These are phyloP conservation scores for Blastobotrys elegans DNA, from an alignment of 1,139 yeast genomes.

Conservation along the genomic window DNA sequence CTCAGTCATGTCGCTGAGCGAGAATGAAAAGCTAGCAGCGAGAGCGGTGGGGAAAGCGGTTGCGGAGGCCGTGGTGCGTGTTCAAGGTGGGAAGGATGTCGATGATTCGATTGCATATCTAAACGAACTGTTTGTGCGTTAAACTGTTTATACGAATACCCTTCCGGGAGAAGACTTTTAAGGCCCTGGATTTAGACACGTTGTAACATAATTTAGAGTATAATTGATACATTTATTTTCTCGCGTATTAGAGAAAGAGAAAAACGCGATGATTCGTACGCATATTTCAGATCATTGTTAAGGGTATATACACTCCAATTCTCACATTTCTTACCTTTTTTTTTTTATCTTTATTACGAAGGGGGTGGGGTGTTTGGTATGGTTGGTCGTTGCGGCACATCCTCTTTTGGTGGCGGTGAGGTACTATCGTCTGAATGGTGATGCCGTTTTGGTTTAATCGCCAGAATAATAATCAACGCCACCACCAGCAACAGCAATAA, in stretches of 20 bases:
- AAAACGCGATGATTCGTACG: too few relatives aligned
- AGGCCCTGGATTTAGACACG: too few relatives aligned
- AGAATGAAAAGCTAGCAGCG: conserved; percentile 18
- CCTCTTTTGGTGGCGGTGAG: conserved; percentile 17
- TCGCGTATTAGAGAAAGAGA: too few relatives aligned
- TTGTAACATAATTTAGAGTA: too few relatives aligned
- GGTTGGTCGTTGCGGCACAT: conserved; percentile 13
- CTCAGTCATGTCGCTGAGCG: conserved; percentile 14
- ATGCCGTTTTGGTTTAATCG: conserved; percentile 56
- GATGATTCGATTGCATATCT: conserved; percentile 17
- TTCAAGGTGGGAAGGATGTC: conserved; percentile 22
- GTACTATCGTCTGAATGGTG: conserved; percentile 12
- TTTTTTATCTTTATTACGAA: conserved; percentile 3
- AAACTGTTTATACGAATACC: too few relatives aligned
- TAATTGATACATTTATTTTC: too few relatives aligned
- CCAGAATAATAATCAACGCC: conserved; percentile 63
- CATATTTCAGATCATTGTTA: too few relatives aligned
- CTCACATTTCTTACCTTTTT: too few relatives aligned
- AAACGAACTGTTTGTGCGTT: conserved; percentile 11
- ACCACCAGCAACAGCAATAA: conserved; percentile 65
- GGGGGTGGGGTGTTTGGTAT: conserved; percentile 1
- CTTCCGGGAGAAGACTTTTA: too few relatives aligned
- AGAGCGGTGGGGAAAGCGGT: conserved; percentile 21
- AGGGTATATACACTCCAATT: too few relatives aligned
- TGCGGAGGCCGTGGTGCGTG: conserved; percentile 21